A percentile compares a stretch with the other conserved stretches of the same genome.
Evolutionary conservation across 441 rosid genomes (phyloP).

Genomic region (Mallotus japonicus): DNA sequence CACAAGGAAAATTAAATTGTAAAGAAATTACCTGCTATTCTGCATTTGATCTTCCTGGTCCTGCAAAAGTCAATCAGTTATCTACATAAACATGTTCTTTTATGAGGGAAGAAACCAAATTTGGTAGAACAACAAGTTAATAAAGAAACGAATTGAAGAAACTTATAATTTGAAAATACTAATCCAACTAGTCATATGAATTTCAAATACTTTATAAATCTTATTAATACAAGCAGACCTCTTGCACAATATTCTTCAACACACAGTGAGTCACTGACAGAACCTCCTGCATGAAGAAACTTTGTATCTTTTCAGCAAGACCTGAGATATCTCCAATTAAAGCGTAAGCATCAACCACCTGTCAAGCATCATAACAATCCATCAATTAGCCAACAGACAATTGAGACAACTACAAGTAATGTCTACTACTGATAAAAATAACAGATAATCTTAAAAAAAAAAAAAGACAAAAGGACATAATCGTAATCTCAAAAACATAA

Average conservation of each 20-base stretch:
- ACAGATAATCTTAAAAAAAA: not conserved
- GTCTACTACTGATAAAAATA: not conserved
- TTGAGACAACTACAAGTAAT: not conserved
- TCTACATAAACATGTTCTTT: conserved; percentile 25
- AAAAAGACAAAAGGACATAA: not conserved
- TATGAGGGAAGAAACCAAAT: conserved; percentile 18
- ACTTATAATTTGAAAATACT: conserved; percentile 12
- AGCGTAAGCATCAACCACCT: conserved; percentile 99
- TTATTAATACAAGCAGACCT: conserved; percentile 51
- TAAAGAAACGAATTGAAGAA: not conserved
- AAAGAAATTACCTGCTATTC: conserved; percentile 63
- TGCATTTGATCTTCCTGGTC: conserved; percentile 57
- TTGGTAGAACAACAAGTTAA: not conserved
- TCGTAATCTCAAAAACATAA: not conserved
- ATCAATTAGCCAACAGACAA: conserved; percentile 14
- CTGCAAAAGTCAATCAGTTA: conserved; percentile 53
- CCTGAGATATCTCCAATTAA: conserved; percentile 96
- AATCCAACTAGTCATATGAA: conserved; percentile 3
- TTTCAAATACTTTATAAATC: conserved; percentile 6
- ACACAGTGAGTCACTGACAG: conserved; percentile 84
- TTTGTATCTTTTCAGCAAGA: conserved; percentile 97
- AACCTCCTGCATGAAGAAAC: conserved; percentile 98
- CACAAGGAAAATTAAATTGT: conserved; percentile 17
- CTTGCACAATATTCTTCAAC: conserved; percentile 68
- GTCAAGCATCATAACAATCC: conserved; percentile 25